Percentiles rank a stretch among this genome's conserved stretches.
Conservation (phyloP, 2,329 filamentous ascomycete genomes). For the Grosmannia penicillata region DNA sequence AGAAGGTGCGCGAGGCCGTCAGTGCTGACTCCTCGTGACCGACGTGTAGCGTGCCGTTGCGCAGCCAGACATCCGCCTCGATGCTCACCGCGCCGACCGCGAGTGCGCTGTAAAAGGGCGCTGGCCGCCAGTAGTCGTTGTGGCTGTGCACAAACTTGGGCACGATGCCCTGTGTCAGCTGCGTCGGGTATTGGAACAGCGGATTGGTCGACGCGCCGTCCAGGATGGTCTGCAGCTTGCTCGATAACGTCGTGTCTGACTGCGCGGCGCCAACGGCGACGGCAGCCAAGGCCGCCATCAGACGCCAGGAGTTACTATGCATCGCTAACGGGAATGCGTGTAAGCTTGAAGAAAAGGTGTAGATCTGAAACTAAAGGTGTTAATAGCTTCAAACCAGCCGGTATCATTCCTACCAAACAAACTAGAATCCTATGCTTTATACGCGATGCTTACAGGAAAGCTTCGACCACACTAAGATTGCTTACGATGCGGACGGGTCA, state of each 20-base stretch:
- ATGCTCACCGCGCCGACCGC: constrained; percentile 44
- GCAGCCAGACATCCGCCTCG: constrained; percentile 56
- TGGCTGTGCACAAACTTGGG: constrained; percentile 50
- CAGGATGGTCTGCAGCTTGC: constrained; percentile 8
- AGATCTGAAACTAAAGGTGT: too few species aligned
- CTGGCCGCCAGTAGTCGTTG: constrained; percentile 55
- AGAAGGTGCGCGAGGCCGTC: constrained; percentile 38
- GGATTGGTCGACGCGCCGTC: constrained; percentile 17
- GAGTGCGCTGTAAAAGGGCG: constrained; percentile 48
- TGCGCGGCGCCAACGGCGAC: not conserved
- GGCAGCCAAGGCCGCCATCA: not conserved
- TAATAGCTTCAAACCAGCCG: too few species aligned
- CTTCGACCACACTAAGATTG: too few species aligned
- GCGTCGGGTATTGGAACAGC: constrained; percentile 31
- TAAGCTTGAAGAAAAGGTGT: too few species aligned
- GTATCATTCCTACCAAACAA: too few species aligned
- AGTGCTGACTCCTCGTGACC: constrained; percentile 43
- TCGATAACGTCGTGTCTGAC: constrained; percentile 9
- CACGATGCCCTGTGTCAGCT: constrained; percentile 34
- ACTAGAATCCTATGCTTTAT: too few species aligned
- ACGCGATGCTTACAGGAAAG: too few species aligned
- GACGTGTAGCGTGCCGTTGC: constrained; percentile 38
- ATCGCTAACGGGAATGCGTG: too few species aligned
- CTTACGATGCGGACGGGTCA: too few species aligned
- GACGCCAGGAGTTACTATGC: too few species aligned